phyloP scores from a whole-genome alignment of 1,139 yeast species.

The Scheffersomyces illinoinensis region DNA sequence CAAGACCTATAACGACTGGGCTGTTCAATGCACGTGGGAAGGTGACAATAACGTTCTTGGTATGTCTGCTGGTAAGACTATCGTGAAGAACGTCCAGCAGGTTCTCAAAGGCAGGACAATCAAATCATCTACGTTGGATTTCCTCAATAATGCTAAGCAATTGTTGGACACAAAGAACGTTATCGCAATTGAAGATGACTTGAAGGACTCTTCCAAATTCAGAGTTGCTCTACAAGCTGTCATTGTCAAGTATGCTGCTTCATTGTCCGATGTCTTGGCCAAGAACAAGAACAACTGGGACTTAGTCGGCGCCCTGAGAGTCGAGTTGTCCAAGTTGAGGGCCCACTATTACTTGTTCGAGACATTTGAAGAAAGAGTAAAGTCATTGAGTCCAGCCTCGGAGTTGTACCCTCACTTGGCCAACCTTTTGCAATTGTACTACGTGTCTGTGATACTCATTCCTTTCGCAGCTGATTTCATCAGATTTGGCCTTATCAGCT shows the following conservation, averaged over 20 bases:
- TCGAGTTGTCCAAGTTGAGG: slow-evolving; percentile 25
- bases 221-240: slow-evolving; percentile 21
- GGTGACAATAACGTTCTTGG: slow-evolving; percentile 91
- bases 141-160: slow-evolving; percentile 38
- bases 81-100: slow-evolving; percentile 54
- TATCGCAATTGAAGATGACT: slow-evolving; percentile 10
- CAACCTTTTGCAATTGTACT: slow-evolving; percentile 23
- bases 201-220: slow-evolving; percentile 14
- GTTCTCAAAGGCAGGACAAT: slow-evolving; percentile 33
- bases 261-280: slow-evolving; percentile 23
- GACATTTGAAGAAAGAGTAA: slow-evolving; percentile 19
- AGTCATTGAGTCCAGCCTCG: slow-evolving; percentile 12
- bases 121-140: slow-evolving; percentile 41
- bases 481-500: slow-evolving; percentile 34
- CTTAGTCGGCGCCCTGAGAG: slow-evolving; percentile 25
- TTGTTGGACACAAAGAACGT: slow-evolving; percentile 5
- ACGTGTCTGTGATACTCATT: slow-evolving; percentile 31
- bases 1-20: slow-evolving; percentile 88
- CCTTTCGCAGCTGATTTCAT: slow-evolving; percentile 42
- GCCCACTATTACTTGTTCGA: slow-evolving; percentile 26
- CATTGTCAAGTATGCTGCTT: slow-evolving; percentile 29
- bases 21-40: slow-evolving; percentile 97
- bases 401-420: slow-evolving; percentile 22
- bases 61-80: slow-evolving; percentile 78
- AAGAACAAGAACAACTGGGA: slow-evolving; percentile 38